phyloP scores from a whole-genome alignment of 345 rosid genomes.

The Brassica nigra region DNA sequence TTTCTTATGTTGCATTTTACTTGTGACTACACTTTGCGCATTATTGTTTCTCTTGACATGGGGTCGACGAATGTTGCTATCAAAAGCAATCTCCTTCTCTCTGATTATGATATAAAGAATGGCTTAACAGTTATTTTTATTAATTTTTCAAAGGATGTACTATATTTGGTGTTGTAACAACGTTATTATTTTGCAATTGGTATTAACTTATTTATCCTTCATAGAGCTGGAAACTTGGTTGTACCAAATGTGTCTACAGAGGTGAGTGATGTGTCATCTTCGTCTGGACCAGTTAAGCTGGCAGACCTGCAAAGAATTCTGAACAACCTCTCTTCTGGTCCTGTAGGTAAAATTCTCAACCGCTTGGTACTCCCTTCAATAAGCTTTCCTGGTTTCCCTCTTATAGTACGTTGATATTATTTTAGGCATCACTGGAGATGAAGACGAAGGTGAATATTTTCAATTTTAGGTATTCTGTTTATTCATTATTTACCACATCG shows the following conservation, averaged over 20 bases:
- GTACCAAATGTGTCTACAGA: constrained; percentile 65
- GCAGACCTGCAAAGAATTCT: constrained; percentile 91
- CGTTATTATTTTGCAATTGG: background rate
- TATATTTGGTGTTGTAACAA: background rate
- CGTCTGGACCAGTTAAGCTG: constrained; percentile 86
- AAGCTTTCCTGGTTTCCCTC: constrained; percentile 6
- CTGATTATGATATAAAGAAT: constrained; percentile 7
- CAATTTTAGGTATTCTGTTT: background rate
- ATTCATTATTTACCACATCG: background rate
- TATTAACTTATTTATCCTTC: constrained; percentile 15
- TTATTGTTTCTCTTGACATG: constrained; percentile 19
- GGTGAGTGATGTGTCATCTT: constrained; percentile 71
- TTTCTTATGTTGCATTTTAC: constrained; percentile 9
- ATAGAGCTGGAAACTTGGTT: constrained; percentile 80
- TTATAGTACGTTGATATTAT: constrained; percentile 26
- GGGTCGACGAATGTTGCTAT: background rate
- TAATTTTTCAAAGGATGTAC: background rate
- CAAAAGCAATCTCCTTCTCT: background rate
- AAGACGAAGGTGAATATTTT: constrained; percentile 71
- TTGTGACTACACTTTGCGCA: background rate
- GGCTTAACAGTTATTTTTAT: background rate
- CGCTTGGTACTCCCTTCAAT: background rate
- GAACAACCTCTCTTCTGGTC: constrained; percentile 60
- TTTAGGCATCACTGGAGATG: constrained; percentile 64
- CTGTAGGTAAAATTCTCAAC: constrained; percentile 54